Base-by-base conservation (phyloP, 495 filamentous ascomycete genomes). In the Penicillium mononematosum region DNA sequence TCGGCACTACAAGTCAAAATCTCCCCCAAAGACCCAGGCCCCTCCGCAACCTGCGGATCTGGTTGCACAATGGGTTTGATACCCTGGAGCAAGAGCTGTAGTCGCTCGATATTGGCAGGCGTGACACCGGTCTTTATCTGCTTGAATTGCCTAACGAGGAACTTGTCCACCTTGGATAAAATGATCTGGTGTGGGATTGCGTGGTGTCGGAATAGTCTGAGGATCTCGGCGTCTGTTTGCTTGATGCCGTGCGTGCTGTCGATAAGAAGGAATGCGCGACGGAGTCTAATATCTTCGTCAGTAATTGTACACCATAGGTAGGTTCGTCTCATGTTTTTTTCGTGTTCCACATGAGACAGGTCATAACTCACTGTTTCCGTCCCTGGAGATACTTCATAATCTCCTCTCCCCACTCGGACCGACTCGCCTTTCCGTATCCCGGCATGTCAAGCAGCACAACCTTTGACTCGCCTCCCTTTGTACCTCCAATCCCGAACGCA, bases 401-500 rank as follows among this genome's bases (percentile, higher is more conserved):
- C 73, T 97, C 87, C 58, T 73, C 71, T 2, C 94, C 94, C 93
- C 93, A 97, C 60, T 86, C 87, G 41, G 79, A 69, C 44, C 83
- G 75, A 65, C 88, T 90, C 5, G 83, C 88, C 52, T 87, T 79
- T 5, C 95, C 94, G 65, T 98, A 98, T 2, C 94, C 95, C 7
- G 94, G 95, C 90, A 95, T 93, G 71, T 98, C 95, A 36, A 96
- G 74, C 48, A 96, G 66, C 12, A 83, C 77, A 50, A 87, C 81
- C 52, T 77, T 75, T 19, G 79, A 77, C 62, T 86, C 79, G 39
- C 75, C 71, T 27, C 73, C 77, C 56, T 80, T 78, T 29, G 67
- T 72, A 31, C 80, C 81, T 0, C 87, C 88, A 27, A 96, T 86
- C 3, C 84, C 86, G 70, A 91, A 97, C 0, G 85, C 88, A 65